Base-by-base conservation (phyloP, 345 rosid species). In the Boechera stricta region DNA sequence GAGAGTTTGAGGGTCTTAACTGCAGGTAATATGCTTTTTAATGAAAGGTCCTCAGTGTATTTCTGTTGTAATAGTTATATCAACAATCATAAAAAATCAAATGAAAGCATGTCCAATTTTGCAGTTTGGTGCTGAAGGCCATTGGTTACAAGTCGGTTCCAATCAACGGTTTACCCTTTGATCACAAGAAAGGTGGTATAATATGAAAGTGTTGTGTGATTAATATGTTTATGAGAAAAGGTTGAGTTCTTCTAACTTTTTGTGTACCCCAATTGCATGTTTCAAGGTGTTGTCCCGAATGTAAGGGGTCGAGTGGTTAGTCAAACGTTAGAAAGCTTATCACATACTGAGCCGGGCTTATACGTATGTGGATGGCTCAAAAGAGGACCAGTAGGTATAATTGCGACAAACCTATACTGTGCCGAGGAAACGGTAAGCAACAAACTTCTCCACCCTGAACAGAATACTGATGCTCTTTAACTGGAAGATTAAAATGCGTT, bases 291-390 rank as follows among this genome's bases (percentile, higher is more conserved):
- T 60, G 97, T 92, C 64, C 99, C 91, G 3, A 91, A 91, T 66
- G 38, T 80, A 21, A 52, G 69, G 41, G 94, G 98, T 51, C 91
- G 96, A 77, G 97, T 95, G 77, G 71, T 92, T 51, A 56, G 78
- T 66, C 76, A 82, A 44, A 62, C 71, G 26, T 83, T 84, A 5
- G 87, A 82, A 72, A 86, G 80, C 70, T 49, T 81, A 31, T 60
- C 83, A 38, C 48, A 26, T 75, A 63, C 76, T 9, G 96, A 88
- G 77, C 80, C 67, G 2, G 97, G 99, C n/a, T 80, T 91, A 79
- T 92, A 95, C 28, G 99, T 89, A 16, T 89, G 97, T 65, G 99
- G 96, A 53, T 95, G 99, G 98, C 85, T 95, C 64, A 95, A 91
- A 85, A 86, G 98, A 82, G 98, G 97, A 77, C 96, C 98, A 53